Percentiles rank a stretch among this genome's conserved stretches.
Conservation (phyloP, 371 early-diverging fungal species). For the Blakeslea trispora region DNA sequence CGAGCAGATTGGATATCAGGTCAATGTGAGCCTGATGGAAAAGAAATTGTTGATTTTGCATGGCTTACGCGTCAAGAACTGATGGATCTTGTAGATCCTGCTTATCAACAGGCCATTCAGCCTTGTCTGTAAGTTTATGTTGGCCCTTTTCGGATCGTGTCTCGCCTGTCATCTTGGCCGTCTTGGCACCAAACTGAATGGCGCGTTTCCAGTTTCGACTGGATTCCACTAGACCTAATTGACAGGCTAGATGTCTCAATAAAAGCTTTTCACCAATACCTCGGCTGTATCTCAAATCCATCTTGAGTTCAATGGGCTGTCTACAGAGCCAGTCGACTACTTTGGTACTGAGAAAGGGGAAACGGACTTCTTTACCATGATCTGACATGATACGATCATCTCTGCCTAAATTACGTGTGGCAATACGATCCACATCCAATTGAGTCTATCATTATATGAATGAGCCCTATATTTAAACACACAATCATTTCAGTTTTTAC, state of each 20-base stretch:
- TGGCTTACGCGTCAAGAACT: conserved; percentile 86
- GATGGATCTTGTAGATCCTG: conserved; percentile 47
- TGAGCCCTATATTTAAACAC: too few species aligned
- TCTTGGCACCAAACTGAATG: conserved; percentile 95
- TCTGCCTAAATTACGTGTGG: conserved; percentile 84
- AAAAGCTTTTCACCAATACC: conserved; percentile 94
- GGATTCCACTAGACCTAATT: conserved; percentile 58
- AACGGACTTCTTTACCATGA: conserved; percentile 87
- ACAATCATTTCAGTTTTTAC: conserved; percentile 19
- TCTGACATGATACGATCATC: conserved; percentile 94
- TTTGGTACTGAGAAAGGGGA: conserved; percentile 80
- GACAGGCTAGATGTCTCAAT: conserved; percentile 65
- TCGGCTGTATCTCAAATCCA: conserved; percentile 75
- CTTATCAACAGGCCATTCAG: conserved; percentile 21
- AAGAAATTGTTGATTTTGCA: conserved; percentile 74
- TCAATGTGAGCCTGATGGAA: conserved; percentile 58
- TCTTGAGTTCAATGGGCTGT: conserved; percentile 78
- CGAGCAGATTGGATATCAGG: conserved; percentile 36
- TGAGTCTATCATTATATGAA: conserved; percentile 70
- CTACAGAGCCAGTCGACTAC: conserved; percentile 70
- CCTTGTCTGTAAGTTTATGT: conserved; percentile 33
- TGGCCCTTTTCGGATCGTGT: conserved; percentile 65
- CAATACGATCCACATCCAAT: conserved; percentile 84
- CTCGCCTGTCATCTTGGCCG: conserved; percentile 87
- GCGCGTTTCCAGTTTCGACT: conserved; percentile 83